phyloP scores from a whole-genome alignment of 1,139 yeast species.

The Saccharomyces hybrid region DNA sequence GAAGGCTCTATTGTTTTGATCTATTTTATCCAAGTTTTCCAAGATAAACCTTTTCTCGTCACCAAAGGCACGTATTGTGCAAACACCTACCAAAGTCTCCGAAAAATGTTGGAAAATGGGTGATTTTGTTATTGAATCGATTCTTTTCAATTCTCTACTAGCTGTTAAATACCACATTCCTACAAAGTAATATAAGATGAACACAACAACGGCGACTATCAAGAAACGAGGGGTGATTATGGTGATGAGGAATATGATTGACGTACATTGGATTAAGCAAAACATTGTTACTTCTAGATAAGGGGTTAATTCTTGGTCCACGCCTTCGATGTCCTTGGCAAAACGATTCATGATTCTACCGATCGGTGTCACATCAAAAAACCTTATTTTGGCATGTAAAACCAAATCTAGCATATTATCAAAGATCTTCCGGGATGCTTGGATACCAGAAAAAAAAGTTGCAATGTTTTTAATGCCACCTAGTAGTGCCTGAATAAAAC shows the following conservation, averaged over 20 bases:
- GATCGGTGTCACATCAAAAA: constrained; percentile 55
- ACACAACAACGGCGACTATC: constrained; percentile 1
- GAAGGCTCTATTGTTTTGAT: constrained; percentile 60
- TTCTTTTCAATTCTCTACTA: constrained; percentile 45
- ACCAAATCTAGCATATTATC: constrained; percentile 24
- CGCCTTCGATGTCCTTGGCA: constrained; percentile 53
- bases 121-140: constrained; percentile 65
- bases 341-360: constrained; percentile 54
- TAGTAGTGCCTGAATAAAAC: constrained; percentile 4
- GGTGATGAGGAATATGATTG: constrained; percentile 10
- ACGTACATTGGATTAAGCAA: constrained; percentile 1
- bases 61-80: constrained; percentile 54
- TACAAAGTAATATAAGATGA: constrained; percentile 8
- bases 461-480: constrained; percentile 3
- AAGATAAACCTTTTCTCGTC: constrained; percentile 40
- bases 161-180: constrained; percentile 7
- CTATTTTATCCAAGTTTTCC: constrained; percentile 40
- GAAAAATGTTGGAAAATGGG: constrained; percentile 64
- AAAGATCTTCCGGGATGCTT: constrained; percentile 8
- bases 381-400: constrained; percentile 50
- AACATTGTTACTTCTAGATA: constrained; percentile 5
- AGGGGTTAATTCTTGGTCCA: constrained; percentile 46
- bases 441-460: constrained; percentile 7
- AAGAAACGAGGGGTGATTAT: constrained; percentile 9
- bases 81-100: constrained; percentile 60